phyloP scores from a whole-genome alignment of 257 asterid species.

The Fraxinus quadrangulata region DNA sequence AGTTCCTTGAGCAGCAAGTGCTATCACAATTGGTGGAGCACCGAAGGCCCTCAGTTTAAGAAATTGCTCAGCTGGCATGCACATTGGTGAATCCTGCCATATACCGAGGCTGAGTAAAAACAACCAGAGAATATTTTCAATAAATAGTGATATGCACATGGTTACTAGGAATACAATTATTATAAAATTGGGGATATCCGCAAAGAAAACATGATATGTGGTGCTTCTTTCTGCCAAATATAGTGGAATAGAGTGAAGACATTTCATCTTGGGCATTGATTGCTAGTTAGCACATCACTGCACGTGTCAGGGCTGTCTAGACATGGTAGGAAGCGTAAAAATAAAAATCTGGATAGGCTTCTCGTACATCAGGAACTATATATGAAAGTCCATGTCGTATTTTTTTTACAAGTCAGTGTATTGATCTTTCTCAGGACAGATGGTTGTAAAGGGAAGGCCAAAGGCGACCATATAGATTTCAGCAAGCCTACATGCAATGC shows the following conservation, averaged over 20 bases:
- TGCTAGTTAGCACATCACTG: not conserved
- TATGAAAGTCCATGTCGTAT: not conserved
- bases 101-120: slow-evolving; percentile 28
- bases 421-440: slow-evolving; percentile 7
- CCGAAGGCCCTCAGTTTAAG: slow-evolving; percentile 85
- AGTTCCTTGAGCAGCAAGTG: slow-evolving; percentile 97
- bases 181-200: not conserved
- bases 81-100: slow-evolving; percentile 91
- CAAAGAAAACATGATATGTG: not conserved
- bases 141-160: slow-evolving; percentile 7
- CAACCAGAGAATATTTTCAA: slow-evolving; percentile 12
- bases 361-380: not conserved
- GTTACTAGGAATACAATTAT: slow-evolving; percentile 11
- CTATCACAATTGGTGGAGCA: slow-evolving; percentile 88
- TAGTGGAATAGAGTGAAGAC: not conserved
- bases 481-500: slow-evolving; percentile 5
- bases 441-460: slow-evolving; percentile 4
- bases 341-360: not conserved
- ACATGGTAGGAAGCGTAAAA: slow-evolving; percentile 7
- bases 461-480: not conserved
- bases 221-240: not conserved
- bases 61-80: slow-evolving; percentile 81
- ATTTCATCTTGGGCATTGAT: slow-evolving; percentile 2
- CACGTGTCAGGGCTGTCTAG: slow-evolving; percentile 15
- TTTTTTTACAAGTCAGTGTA: slow-evolving; percentile 1